Conservation (phyloP, 129 eudicot species). For the Daucus carota region DNA sequence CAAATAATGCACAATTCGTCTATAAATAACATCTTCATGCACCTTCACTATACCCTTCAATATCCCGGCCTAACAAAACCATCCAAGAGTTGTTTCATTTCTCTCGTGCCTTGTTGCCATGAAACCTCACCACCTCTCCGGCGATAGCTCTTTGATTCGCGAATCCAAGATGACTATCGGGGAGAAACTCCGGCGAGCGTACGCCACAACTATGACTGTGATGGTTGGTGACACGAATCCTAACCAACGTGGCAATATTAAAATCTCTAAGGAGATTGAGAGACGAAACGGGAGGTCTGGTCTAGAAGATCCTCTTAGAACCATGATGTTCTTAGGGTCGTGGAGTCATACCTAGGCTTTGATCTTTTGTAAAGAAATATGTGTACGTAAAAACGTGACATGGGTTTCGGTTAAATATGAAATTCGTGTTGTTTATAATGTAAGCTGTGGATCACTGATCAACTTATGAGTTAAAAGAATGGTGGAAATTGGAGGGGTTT, state of each 20-base stretch:
- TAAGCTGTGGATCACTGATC: neutral
- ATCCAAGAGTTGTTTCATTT: neutral
- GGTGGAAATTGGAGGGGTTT: neutral
- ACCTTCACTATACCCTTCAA: neutral
- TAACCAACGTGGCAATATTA: slow-evolving; percentile 5
- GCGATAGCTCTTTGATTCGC: slow-evolving; percentile 38
- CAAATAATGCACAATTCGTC: neutral
- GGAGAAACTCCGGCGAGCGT: slow-evolving; percentile 36
- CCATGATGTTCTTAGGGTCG: slow-evolving; percentile 76
- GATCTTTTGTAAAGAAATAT: neutral
- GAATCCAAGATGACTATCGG: slow-evolving; percentile 45
- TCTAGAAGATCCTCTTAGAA: slow-evolving; percentile 58
- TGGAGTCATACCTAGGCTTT: slow-evolving; percentile 59
- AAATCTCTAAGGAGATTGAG: slow-evolving; percentile 16
- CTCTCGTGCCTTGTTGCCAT: slow-evolving; percentile 13
- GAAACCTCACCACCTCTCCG: slow-evolving; percentile 55
- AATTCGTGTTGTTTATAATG: neutral
- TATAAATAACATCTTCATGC: slow-evolving; percentile 3
- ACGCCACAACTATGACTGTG: slow-evolving; percentile 18
- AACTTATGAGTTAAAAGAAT: neutral
- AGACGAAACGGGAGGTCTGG: slow-evolving; percentile 29
- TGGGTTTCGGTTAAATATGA: neutral
- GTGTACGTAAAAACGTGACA: neutral
- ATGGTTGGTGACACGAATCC: slow-evolving; percentile 11
- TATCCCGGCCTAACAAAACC: slow-evolving; percentile 8